Conservation (phyloP, 1,284 basidiomycete genomes). For the Athelia sp. region DNA sequence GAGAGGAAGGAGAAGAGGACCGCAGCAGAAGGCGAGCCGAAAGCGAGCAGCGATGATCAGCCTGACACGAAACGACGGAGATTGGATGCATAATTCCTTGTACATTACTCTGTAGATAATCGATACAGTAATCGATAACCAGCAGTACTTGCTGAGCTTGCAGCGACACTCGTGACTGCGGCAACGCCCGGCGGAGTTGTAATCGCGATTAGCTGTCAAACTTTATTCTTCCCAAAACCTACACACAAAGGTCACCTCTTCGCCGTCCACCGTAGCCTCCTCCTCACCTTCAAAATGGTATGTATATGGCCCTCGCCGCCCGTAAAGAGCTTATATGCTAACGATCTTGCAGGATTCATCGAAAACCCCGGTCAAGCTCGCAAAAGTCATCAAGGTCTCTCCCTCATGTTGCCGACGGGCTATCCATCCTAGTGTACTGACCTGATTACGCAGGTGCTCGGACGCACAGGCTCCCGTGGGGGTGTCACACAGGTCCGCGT, state of each 20-base stretch:
- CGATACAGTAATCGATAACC: no score
- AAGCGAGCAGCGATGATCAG: slow-evolving; percentile 22
- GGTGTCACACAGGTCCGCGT: slow-evolving; percentile 99
- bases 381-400: slow-evolving; percentile 89
- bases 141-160: no score
- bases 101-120: no score
- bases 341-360: slow-evolving; percentile 56
- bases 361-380: slow-evolving; percentile 92
- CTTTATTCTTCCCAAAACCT: no score
- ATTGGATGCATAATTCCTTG: slow-evolving; percentile 19
- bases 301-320: not conserved
- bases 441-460: slow-evolving; percentile 70
- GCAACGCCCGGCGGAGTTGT: no score
- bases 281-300: slow-evolving; percentile 2
- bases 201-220: no score
- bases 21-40: slow-evolving; percentile 4
- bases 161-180: no score
- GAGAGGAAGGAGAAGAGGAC: slow-evolving; percentile 5
- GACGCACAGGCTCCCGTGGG: slow-evolving; percentile 98
- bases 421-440: slow-evolving; percentile 2
- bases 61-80: slow-evolving; percentile 53
- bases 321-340: not conserved
- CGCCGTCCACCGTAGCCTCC: not conserved
- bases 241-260: no score
- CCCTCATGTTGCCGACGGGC: not conserved